These are phyloP conservation scores for Yarrowia hollandica DNA, from an alignment of 805 yeast species.

Conservation along the genomic window DNA sequence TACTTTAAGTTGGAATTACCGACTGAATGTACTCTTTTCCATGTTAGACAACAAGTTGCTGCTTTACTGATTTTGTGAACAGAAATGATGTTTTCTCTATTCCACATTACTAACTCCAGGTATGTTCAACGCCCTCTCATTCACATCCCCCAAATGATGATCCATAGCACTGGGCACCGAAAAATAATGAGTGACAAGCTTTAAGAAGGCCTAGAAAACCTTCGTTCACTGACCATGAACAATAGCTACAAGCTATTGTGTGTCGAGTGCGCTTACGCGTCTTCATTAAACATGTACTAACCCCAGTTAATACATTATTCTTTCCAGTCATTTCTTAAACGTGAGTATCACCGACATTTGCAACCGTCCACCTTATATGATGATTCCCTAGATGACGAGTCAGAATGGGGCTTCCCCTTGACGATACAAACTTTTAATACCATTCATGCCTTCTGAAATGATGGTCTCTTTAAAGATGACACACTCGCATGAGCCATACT, in stretches of 20 bases:
- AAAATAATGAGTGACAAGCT: slow-evolving; percentile 89
- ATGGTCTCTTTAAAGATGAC: slow-evolving; percentile 29
- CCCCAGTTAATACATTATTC: slow-evolving; percentile 15
- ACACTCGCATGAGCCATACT: background rate
- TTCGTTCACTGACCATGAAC: slow-evolving; percentile 66
- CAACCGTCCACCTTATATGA: slow-evolving; percentile 12
- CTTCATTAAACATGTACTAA: slow-evolving; percentile 7
- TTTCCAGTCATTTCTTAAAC: background rate
- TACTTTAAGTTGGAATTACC: slow-evolving; percentile 99
- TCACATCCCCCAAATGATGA: slow-evolving; percentile 58
- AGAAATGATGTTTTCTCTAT: background rate
- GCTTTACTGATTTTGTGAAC: slow-evolving; percentile 42
- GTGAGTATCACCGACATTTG: background rate
- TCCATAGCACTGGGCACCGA: slow-evolving; percentile 99
- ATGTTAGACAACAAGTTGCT: slow-evolving; percentile 72
- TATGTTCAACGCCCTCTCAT: slow-evolving; percentile 31
- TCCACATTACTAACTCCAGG: slow-evolving; percentile 26
- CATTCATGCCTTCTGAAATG: slow-evolving; percentile 91
- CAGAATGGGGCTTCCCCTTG: slow-evolving; percentile 95
- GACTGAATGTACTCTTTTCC: slow-evolving; percentile 66
- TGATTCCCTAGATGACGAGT: slow-evolving; percentile 89
- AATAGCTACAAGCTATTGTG: background rate
- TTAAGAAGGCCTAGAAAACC: slow-evolving; percentile 98
- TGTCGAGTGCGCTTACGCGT: background rate
- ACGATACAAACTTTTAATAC: slow-evolving; percentile 75